These are phyloP conservation scores for Pseudocercospora pini-densiflorae DNA, from an alignment of 2,329 filamentous ascomycete genomes.

Conservation along the genomic window DNA sequence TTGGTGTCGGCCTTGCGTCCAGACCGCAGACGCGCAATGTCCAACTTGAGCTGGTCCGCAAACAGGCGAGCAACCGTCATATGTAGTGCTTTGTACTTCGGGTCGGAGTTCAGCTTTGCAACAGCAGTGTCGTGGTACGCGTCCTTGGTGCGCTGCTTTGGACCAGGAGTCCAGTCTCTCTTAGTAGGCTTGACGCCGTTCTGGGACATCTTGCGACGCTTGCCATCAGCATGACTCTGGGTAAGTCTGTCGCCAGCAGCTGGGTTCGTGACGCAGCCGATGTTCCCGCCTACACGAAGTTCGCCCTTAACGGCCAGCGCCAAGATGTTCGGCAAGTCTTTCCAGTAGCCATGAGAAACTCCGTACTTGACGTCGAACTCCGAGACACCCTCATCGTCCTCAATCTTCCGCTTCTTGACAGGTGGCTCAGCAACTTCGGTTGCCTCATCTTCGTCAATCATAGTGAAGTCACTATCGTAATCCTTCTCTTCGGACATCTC, in stretches of 20 bases:
- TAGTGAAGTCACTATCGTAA: slow-evolving; percentile 32
- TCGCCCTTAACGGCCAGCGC: slow-evolving; percentile 56
- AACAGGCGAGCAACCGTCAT: slow-evolving; percentile 61
- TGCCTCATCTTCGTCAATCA: slow-evolving; percentile 24
- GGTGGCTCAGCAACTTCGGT: slow-evolving; percentile 15
- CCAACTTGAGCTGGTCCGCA: slow-evolving; percentile 57
- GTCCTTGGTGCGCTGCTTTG: slow-evolving; percentile 41
- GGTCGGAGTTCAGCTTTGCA: slow-evolving; percentile 48
- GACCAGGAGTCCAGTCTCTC: slow-evolving; percentile 32
- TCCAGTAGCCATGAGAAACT: slow-evolving; percentile 66
- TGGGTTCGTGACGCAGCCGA: slow-evolving; percentile 34
- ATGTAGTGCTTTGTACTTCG: slow-evolving; percentile 58
- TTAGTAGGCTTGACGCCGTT: slow-evolving; percentile 27
- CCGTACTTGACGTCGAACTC: slow-evolving; percentile 40
- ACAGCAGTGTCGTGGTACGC: slow-evolving; percentile 50
- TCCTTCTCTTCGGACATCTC: slow-evolving; percentile 48
- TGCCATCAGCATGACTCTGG: neutral
- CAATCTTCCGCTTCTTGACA: slow-evolving; percentile 29
- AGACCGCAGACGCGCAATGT: slow-evolving; percentile 50
- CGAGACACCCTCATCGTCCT: slow-evolving; percentile 18
- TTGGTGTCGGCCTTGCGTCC: slow-evolving; percentile 47
- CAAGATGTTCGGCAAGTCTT: slow-evolving; percentile 63
- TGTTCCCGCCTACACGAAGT: slow-evolving; percentile 50
- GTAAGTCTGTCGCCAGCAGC: neutral
- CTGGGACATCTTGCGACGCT: slow-evolving; percentile 7